Conservation (phyloP, 306 rosid genomes). For the Pterocarpus santalinus region DNA sequence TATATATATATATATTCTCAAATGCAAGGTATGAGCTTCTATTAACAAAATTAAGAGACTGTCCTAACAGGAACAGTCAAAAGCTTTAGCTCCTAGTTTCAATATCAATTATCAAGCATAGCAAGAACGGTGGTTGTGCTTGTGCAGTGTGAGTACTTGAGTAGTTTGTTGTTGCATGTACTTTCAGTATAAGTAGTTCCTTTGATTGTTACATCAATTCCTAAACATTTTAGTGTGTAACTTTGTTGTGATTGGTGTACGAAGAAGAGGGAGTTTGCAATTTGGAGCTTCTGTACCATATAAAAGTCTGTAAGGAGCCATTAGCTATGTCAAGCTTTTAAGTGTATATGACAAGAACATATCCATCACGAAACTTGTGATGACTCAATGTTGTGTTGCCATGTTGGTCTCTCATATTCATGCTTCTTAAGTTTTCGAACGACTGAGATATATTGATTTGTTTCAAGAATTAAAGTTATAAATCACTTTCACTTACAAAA, state of each 20-base stretch:
- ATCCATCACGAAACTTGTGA: constrained; percentile 30
- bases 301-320: constrained; percentile 7
- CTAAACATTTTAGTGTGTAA: not conserved
- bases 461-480: not conserved
- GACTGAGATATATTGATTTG: not conserved
- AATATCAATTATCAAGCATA: not conserved
- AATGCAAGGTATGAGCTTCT: not conserved
- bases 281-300: constrained; percentile 40
- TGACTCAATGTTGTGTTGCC: constrained; percentile 11
- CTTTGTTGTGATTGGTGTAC: constrained; percentile 41
- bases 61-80: not conserved
- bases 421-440: not conserved
- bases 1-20: no score
- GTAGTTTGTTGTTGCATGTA: constrained; percentile 33
- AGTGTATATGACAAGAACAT: constrained; percentile 27
- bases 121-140: constrained; percentile 9
- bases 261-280: constrained; percentile 14
- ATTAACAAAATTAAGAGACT: not conserved
- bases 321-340: not conserved
- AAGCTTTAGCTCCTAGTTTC: not conserved
- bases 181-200: constrained; percentile 9
- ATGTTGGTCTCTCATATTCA: not conserved
- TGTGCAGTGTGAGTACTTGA: constrained; percentile 37
- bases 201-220: not conserved
- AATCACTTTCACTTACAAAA: no score